Percentiles rank a stretch among this genome's conserved stretches.
These are phyloP conservation scores for Stachybotrys elegans DNA, from an alignment of 2,329 filamentous ascomycete genomes.

Conservation along the genomic window DNA sequence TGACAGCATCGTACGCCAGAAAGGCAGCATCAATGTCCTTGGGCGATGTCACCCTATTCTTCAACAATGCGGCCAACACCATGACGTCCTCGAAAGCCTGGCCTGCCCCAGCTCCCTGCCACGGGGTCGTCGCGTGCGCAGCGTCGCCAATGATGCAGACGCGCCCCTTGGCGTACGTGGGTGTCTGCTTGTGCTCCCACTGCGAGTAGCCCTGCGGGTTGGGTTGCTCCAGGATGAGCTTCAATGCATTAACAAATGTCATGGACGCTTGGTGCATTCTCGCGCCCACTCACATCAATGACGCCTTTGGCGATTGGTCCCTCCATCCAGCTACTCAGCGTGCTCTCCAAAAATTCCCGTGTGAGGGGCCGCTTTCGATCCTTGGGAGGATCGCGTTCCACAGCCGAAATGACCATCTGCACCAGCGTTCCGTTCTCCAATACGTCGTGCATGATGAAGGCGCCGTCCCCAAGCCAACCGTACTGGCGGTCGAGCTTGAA, in stretches of 20 bases:
- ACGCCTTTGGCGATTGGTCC: constrained; percentile 4
- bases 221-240: constrained; percentile 6
- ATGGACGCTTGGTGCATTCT: not conserved
- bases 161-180: constrained; percentile 10
- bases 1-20: constrained; percentile 8
- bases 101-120: constrained; percentile 16
- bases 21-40: constrained; percentile 11
- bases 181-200: constrained; percentile 10
- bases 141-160: constrained; percentile 19
- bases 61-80: constrained; percentile 12
- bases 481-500: not conserved
- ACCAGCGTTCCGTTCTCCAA: constrained; percentile 1
- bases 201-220: constrained; percentile 4
- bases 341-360: not conserved
- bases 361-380: not conserved
- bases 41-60: not conserved
- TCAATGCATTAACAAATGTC: too few species aligned
- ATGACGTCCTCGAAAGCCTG: constrained; percentile 19
- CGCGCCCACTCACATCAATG: not conserved
- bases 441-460: constrained; percentile 2
- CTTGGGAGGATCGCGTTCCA: not conserved
- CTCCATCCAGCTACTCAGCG: not conserved
- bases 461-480: constrained; percentile 3
- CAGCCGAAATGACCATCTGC: constrained; percentile 2
- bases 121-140: constrained; percentile 18